Evolutionary conservation across 23 red algal species (phyloP).

Genomic region (Agarophyton chilense): DNA sequence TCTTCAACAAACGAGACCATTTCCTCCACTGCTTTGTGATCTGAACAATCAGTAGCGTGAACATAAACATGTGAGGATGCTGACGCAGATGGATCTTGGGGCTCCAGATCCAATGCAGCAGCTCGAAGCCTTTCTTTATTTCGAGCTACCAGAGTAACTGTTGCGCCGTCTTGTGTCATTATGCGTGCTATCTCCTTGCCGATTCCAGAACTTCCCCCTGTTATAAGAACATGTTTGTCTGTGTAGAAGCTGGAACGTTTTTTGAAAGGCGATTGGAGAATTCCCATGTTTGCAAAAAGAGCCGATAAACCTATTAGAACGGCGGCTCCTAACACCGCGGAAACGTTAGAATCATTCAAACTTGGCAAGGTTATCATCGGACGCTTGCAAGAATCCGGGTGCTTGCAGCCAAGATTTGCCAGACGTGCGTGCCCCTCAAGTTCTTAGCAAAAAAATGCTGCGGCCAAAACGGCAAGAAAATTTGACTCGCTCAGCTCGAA

Average conservation of each 20-base stretch:
- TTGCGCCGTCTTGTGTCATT: slow-evolving; percentile 47
- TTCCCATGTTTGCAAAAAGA: slow-evolving; percentile 52
- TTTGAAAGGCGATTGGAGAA: slow-evolving; percentile 2
- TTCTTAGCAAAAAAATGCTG: not conserved
- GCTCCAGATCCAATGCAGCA: slow-evolving; percentile 58
- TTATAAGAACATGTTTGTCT: slow-evolving; percentile 71
- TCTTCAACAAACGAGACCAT: slow-evolving; percentile 59
- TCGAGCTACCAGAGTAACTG: slow-evolving; percentile 86
- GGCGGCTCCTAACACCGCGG: not conserved
- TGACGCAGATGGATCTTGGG: not conserved
- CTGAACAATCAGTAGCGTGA: slow-evolving; percentile 53
- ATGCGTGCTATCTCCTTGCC: slow-evolving; percentile 70
- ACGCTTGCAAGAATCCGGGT: not conserved
- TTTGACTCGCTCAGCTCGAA: not conserved
- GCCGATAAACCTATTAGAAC: not conserved
- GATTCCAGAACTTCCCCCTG: slow-evolving; percentile 75
- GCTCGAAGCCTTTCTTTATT: slow-evolving; percentile 43
- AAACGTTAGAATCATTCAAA: not conserved
- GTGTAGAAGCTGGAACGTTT: slow-evolving; percentile 47
- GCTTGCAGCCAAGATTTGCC: too few species aligned
- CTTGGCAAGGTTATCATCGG: not conserved
- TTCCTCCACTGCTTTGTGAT: slow-evolving; percentile 27
- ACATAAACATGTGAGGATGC: slow-evolving; percentile 32
- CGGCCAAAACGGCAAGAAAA: not conserved
- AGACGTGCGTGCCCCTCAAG: not conserved